These are phyloP conservation scores for Calvatia gigantea DNA, from an alignment of 768 basidiomycete genomes.

Conservation along the genomic window DNA sequence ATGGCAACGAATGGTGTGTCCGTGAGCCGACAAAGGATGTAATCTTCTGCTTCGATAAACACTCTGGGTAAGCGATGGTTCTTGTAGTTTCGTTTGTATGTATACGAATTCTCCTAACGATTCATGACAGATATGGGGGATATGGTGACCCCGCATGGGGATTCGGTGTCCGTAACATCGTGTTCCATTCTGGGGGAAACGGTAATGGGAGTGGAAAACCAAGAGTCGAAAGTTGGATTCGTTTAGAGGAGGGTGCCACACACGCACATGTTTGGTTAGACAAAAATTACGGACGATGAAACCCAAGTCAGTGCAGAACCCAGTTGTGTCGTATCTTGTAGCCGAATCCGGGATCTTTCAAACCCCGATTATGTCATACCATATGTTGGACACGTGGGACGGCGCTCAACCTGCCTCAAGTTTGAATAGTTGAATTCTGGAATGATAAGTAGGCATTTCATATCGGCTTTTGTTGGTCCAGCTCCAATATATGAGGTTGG, in stretches of 20 bases:
- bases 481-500: too few species aligned
- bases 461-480: too few species aligned
- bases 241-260: constrained; percentile 56
- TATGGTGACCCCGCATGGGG: constrained; percentile 54
- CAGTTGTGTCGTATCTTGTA: background rate
- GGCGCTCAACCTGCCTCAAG: too few species aligned
- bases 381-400: too few species aligned
- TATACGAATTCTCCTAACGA: background rate
- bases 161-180: constrained; percentile 60
- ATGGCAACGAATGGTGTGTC: constrained; percentile 79
- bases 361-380: too few species aligned
- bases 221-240: constrained; percentile 57
- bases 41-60: constrained; percentile 76
- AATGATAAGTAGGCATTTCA: too few species aligned
- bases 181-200: constrained; percentile 45
- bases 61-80: constrained; percentile 52
- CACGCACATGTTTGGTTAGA: constrained; percentile 53
- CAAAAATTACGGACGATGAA: constrained; percentile 27
- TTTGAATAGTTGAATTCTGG: too few species aligned
- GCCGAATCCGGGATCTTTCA: background rate
- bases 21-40: constrained; percentile 59
- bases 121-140: constrained; percentile 61
- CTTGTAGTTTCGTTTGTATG: background rate
- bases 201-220: background rate
- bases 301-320: background rate